Evolutionary conservation across 139 green algal species (phyloP).

Genomic region (Chlorella sp.): DNA sequence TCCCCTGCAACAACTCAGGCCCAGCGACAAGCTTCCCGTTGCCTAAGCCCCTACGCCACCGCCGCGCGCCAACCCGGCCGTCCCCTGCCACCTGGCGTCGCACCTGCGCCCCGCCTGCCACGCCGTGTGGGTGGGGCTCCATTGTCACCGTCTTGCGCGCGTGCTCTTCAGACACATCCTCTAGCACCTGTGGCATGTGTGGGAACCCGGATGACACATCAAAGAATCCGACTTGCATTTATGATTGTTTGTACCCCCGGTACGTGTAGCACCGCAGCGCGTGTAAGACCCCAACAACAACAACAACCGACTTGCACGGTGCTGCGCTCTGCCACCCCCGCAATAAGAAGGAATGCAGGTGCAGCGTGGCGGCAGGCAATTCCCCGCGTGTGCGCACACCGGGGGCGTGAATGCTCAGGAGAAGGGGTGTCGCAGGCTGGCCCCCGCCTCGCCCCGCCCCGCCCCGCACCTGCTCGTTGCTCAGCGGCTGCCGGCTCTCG

Average conservation of each 20-base stretch:
- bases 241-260: too few relatives aligned
- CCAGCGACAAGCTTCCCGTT: not conserved
- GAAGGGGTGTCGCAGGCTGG: too few relatives aligned
- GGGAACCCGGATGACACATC: too few relatives aligned
- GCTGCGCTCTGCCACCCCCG: too few relatives aligned
- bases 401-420: too few relatives aligned
- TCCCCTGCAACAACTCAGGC: not conserved
- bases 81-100: not conserved
- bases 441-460: not conserved
- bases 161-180: slow-evolving; percentile 88
- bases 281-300: too few relatives aligned
- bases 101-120: slow-evolving; percentile 39
- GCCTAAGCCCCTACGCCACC: not conserved
- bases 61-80: not conserved
- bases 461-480: slow-evolving; percentile 58
- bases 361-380: too few relatives aligned
- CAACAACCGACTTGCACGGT: too few relatives aligned
- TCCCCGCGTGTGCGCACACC: too few relatives aligned
- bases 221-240: too few relatives aligned
- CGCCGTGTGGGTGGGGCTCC: slow-evolving; percentile 84
- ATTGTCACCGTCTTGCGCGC: slow-evolving; percentile 91
- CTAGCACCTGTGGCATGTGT: slow-evolving; percentile 73
- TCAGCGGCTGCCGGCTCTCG: slow-evolving; percentile 71
- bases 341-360: too few relatives aligned
- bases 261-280: too few relatives aligned